These are phyloP conservation scores for Mortierella sp. DNA, from an alignment of 371 early-diverging fungal genomes.

Conservation along the genomic window DNA sequence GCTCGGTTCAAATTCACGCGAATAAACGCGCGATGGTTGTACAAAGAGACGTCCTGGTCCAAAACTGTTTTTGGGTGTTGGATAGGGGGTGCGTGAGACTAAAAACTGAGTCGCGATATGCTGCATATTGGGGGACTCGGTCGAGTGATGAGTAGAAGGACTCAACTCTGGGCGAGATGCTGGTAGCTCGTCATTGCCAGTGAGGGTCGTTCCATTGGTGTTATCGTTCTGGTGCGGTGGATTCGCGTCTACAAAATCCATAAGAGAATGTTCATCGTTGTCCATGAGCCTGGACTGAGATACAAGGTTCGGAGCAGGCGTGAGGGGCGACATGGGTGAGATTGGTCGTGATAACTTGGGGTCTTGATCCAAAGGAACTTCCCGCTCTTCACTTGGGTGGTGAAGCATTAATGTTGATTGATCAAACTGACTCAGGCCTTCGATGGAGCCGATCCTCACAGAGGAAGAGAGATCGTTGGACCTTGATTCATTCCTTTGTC, in stretches of 20 bases:
- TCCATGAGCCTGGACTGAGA: conserved; percentile 6
- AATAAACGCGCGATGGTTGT: conserved; percentile 5
- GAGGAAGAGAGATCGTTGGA: conserved; percentile 16
- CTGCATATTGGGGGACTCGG: conserved; percentile 4
- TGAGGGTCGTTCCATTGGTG: background rate
- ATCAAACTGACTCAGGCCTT: conserved; percentile 32
- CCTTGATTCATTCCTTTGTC: conserved; percentile 11
- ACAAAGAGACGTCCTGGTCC: conserved; percentile 10
- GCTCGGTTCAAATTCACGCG: conserved; percentile 32
- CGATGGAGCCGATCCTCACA: conserved; percentile 47
- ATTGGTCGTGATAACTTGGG: conserved; percentile 29
- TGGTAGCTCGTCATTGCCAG: background rate
- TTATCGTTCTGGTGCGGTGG: conserved; percentile 1
- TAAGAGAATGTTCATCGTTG: background rate
- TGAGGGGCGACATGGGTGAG: conserved; percentile 33
- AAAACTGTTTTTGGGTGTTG: conserved; percentile 35
- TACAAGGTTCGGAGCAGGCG: conserved; percentile 22
- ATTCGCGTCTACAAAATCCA: conserved; percentile 1
- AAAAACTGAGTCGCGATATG: background rate
- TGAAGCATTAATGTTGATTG: conserved; percentile 16
- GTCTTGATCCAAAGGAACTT: background rate
- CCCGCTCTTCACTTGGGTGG: background rate
- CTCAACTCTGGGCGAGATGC: background rate
- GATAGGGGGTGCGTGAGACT: conserved; percentile 29
- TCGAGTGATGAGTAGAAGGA: background rate